Conservation (phyloP, 495 filamentous ascomycete species). For the Penicillium atrosanguineum region DNA sequence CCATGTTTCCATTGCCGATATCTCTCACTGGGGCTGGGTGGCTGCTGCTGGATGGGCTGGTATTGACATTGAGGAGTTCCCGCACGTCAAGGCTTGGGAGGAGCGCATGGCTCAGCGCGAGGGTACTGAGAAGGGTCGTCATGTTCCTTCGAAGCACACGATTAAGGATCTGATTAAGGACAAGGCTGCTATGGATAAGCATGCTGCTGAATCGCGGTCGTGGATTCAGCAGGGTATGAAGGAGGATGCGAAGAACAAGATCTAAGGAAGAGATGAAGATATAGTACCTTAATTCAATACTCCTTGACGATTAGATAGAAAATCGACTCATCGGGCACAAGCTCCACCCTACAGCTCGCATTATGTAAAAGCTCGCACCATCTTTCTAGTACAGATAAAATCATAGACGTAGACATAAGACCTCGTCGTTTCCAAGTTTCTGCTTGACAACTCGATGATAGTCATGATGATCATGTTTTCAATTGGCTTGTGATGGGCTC, state of each 20-base stretch:
- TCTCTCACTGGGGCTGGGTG: slow-evolving; percentile 79
- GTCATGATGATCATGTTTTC: no score
- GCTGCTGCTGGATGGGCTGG: slow-evolving; percentile 64
- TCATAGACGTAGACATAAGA: no score
- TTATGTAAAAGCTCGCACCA: no score
- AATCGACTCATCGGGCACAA: neutral
- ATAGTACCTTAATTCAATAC: neutral
- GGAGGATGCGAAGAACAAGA: slow-evolving; percentile 50
- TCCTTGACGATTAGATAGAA: neutral
- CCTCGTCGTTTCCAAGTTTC: no score
- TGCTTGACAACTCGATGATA: no score
- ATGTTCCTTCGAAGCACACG: slow-evolving; percentile 70
- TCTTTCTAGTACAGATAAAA: no score
- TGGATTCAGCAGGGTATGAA: slow-evolving; percentile 69
- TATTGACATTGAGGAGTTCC: slow-evolving; percentile 74
- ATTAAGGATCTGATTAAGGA: slow-evolving; percentile 57
- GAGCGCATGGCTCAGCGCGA: slow-evolving; percentile 62
- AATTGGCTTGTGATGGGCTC: no score
- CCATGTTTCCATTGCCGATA: slow-evolving; percentile 79
- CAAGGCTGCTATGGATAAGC: slow-evolving; percentile 54
- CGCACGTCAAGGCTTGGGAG: slow-evolving; percentile 72
- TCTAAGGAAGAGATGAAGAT: neutral
- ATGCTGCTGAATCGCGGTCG: slow-evolving; percentile 39
- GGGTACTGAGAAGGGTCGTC: slow-evolving; percentile 71
- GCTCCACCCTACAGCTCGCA: neutral